A percentile compares a stretch with the other conserved stretches of the same genome.
Evolutionary conservation across 495 filamentous ascomycete species (phyloP).

Genomic region (Darksidea phi): DNA sequence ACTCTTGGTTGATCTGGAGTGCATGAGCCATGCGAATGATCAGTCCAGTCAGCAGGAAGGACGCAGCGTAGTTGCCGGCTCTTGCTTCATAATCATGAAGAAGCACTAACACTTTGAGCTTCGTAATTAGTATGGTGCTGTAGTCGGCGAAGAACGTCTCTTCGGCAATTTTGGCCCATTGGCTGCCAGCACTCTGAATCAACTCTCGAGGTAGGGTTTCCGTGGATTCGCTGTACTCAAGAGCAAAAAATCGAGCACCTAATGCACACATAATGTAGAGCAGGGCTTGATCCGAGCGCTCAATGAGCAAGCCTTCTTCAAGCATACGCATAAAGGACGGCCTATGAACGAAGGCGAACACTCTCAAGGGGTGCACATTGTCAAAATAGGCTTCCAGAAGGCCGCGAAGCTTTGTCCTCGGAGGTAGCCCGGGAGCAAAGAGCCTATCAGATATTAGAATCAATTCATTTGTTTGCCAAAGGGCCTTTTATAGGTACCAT

Average conservation of each 20-base stretch:
- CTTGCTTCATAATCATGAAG: constrained; percentile 9
- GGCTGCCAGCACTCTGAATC: constrained; percentile 6
- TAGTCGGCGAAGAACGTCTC: constrained; percentile 6
- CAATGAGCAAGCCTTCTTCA: neutral
- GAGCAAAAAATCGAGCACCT: constrained; percentile 9
- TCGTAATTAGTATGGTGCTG: constrained; percentile 1
- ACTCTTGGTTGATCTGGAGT: constrained; percentile 8
- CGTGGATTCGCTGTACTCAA: neutral
- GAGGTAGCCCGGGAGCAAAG: neutral
- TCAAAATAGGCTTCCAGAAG: constrained; percentile 7
- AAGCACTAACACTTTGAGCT: neutral
- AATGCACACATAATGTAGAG: constrained; percentile 7
- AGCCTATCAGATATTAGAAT: neutral
- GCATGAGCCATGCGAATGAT: constrained; percentile 7
- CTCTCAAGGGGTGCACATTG: constrained; percentile 1
- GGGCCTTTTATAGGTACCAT: neutral
- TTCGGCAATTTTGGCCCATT: constrained; percentile 8
- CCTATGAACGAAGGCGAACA: constrained; percentile 6
- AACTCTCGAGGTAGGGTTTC: neutral
- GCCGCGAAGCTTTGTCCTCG: neutral
- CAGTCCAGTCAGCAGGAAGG: constrained; percentile 1
- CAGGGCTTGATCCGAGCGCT: neutral
- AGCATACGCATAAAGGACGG: constrained; percentile 9
- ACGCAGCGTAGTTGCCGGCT: neutral
- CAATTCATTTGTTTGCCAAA: neutral